phyloP scores from a whole-genome alignment of 495 filamentous ascomycete genomes.

The Hypoxylon fuscum region DNA sequence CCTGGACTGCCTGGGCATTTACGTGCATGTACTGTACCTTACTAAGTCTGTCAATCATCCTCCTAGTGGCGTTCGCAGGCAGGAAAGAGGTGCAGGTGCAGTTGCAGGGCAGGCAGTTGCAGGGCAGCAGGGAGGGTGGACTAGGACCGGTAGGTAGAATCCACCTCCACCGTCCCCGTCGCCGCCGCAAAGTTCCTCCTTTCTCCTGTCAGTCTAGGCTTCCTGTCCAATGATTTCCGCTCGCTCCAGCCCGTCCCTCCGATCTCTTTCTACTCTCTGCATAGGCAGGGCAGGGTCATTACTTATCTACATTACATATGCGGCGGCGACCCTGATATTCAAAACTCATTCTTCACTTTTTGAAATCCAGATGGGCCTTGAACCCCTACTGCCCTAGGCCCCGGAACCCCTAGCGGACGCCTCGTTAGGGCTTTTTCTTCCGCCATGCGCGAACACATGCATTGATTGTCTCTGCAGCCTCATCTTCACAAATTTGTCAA shows the following conservation, averaged over 20 bases:
- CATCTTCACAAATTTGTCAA: constrained; percentile 32
- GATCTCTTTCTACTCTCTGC: constrained; percentile 33
- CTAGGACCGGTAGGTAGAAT: constrained; percentile 7
- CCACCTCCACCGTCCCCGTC: constrained; percentile 26
- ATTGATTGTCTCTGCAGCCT: constrained; percentile 39
- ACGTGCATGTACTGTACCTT: constrained; percentile 5
- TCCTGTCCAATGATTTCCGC: constrained; percentile 29
- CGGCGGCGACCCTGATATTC: constrained; percentile 34
- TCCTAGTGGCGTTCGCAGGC: constrained; percentile 29
- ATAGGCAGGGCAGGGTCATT: constrained; percentile 12
- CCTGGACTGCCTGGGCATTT: background rate
- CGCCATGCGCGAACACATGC: constrained; percentile 37
- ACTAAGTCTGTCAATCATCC: background rate
- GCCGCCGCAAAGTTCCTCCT: constrained; percentile 34
- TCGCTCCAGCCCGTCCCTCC: constrained; percentile 26
- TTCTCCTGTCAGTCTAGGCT: constrained; percentile 25
- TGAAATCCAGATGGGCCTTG: too few relatives aligned
- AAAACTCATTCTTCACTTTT: background rate
- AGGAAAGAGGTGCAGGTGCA: too few relatives aligned
- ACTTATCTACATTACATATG: constrained; percentile 30
- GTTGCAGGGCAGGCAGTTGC: too few relatives aligned
- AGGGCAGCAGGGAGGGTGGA: too few relatives aligned
- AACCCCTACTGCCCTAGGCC: constrained; percentile 5
- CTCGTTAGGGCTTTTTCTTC: constrained; percentile 23
- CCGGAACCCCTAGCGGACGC: constrained; percentile 12